Percentiles rank a stretch among this genome's conserved stretches.
Conservation (phyloP, 2,329 filamentous ascomycete genomes). For the Cladobotryum mycophilum region DNA sequence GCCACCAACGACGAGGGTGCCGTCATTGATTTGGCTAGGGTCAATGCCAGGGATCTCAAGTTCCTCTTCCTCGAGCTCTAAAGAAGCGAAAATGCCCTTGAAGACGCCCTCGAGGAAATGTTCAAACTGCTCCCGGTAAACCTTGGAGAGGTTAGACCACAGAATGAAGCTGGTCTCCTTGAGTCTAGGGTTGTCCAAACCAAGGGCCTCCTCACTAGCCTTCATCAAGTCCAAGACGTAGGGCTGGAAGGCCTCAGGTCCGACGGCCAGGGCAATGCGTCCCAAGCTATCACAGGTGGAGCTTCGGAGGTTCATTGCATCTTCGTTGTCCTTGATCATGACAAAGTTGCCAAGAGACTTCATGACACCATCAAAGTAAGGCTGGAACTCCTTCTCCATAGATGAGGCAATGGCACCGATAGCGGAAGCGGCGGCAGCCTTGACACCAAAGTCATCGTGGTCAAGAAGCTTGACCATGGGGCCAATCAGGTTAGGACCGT, state of each 20-base stretch:
- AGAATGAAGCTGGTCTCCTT: conserved; percentile 96
- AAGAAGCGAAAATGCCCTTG: conserved; percentile 72
- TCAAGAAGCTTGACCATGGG: conserved; percentile 78
- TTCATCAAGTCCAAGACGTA: conserved; percentile 88
- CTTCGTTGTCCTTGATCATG: conserved; percentile 78
- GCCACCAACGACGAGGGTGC: conserved; percentile 70
- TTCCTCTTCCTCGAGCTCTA: conserved; percentile 86
- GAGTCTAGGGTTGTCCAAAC: conserved; percentile 81
- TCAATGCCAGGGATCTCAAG: conserved; percentile 63
- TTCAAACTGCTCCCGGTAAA: conserved; percentile 79
- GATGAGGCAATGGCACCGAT: conserved; percentile 86
- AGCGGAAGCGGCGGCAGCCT: conserved; percentile 81
- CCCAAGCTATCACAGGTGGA: conserved; percentile 90
- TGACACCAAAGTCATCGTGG: conserved; percentile 82
- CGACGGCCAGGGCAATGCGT: conserved; percentile 84
- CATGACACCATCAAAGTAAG: conserved; percentile 92
- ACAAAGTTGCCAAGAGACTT: conserved; percentile 78
- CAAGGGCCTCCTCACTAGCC: conserved; percentile 83
- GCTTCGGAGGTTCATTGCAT: conserved; percentile 83
- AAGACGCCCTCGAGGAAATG: conserved; percentile 74
- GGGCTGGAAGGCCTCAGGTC: conserved; percentile 77
- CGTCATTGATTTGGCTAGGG: conserved; percentile 58
- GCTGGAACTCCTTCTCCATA: conserved; percentile 73
- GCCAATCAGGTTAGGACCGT: conserved; percentile 75
- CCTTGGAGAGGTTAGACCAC: conserved; percentile 90